Evolutionary conservation across 2,329 filamentous ascomycete genomes (phyloP), one percentile per base, ranked within the genome.

Genomic region (Paraphoma chrysanthemicola): DNA sequence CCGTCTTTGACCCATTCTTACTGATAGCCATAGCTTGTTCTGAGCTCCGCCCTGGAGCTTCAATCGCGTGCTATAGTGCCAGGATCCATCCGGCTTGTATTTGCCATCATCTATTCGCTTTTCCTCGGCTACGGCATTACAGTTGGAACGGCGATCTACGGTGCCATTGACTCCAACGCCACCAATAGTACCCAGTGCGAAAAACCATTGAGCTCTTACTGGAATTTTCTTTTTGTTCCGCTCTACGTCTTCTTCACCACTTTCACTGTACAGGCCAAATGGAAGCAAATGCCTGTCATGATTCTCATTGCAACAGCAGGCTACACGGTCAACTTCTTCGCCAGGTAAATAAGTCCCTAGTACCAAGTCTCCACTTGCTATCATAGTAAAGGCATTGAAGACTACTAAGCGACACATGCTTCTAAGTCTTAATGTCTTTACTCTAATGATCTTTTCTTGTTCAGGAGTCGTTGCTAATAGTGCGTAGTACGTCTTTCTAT

Each of bases 201-300:
- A 3, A 73, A 80, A 38, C 73, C 81, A 0, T 78, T 88, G 31
- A 76, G 77, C 16, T 80, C 82, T 6, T 78, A 81, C 30, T 85
- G 83, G 63, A 84, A 83, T 48, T 92, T 93, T 77, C 79, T 88
- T 18, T 92, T 92, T 69, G 91, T 94, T 0, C 86, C 85, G 6
- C 93, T 93, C 72, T 87, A 91, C 16, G 72, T 91, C 41, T 91
- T 88, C 67, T 83, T 93, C 48, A 88, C 89, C 1, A 70, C 69
- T 58, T 82, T 93, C 68, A 89, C 93, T 68, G 92, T 93, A 72
- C 90, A 93, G 63, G 90, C 90, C 54, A 91, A 92, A 75, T 92
- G 86, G 85, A 88, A 85, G 65, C 90, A 94, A 72, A 85, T 87
- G 36, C 90, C 90, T 0, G 83, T 90, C 54, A 94, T 93, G 90